Conservation (phyloP, 108 stramenopile species). For the Cyclotella choctawhatcheeana region DNA sequence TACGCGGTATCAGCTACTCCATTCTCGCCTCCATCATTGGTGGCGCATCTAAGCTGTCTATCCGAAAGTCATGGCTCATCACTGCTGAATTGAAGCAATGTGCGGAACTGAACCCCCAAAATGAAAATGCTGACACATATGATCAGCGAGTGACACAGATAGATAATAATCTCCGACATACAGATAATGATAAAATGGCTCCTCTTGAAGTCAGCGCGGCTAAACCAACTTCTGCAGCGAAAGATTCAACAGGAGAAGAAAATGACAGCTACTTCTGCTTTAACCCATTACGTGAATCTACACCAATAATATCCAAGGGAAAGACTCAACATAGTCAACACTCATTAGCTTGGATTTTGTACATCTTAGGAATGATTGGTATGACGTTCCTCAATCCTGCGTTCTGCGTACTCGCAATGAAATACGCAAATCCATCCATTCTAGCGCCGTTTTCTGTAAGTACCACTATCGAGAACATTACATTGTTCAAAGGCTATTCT, state of each 20-base stretch:
- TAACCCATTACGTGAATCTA: not conserved
- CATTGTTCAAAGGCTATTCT: too few species aligned
- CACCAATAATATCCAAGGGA: not conserved
- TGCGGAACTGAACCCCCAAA: not conserved
- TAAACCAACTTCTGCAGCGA: not conserved
- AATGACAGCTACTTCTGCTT: not conserved
- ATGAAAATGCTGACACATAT: not conserved
- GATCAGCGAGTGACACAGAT: not conserved
- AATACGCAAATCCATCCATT: constrained; percentile 85
- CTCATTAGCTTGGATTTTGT: constrained; percentile 34
- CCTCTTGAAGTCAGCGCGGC: constrained; percentile 9
- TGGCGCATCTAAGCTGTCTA: constrained; percentile 78
- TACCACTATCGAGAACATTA: too few species aligned
- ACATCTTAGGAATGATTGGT: constrained; percentile 74
- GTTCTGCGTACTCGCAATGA: constrained; percentile 83
- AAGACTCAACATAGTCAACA: not conserved
- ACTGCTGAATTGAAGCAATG: constrained; percentile 13
- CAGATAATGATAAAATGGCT: not conserved
- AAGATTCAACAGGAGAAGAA: not conserved
- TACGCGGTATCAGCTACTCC: constrained; percentile 72
- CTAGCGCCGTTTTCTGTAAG: constrained; percentile 88
- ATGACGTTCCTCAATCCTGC: constrained; percentile 86
- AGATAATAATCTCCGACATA: not conserved
- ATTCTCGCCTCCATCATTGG: constrained; percentile 79
- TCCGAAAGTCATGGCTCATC: constrained; percentile 75